phyloP scores from a whole-genome alignment of 805 yeast species.

The Zygoascus bituminiphila region DNA sequence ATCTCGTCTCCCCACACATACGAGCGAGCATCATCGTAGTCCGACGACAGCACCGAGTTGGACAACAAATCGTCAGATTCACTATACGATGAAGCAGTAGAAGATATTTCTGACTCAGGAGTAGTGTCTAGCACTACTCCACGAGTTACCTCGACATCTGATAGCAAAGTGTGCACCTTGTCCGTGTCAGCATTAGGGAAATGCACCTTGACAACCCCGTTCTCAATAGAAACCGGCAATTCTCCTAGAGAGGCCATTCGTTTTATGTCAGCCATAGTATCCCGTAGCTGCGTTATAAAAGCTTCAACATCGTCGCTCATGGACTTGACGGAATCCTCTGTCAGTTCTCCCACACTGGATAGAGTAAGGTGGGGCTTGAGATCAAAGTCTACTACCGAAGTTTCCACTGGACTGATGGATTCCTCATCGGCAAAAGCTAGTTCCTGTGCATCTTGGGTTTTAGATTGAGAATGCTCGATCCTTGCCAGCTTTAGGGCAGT shows the following conservation, averaged over 20 bases:
- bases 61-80: not conserved
- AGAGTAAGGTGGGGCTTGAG: conserved; percentile 34
- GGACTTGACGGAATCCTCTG: conserved; percentile 36
- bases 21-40: not conserved
- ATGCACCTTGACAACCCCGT: conserved; percentile 42
- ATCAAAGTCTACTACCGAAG: conserved; percentile 43
- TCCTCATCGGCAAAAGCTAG: not conserved
- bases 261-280: conserved; percentile 36
- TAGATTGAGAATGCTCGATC: too few species aligned
- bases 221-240: conserved; percentile 47
- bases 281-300: conserved; percentile 30
- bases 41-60: conserved; percentile 2
- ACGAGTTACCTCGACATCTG: conserved; percentile 50
- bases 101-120: not conserved
- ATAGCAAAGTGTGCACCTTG: conserved; percentile 47
- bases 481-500: too few species aligned
- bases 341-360: conserved; percentile 36
- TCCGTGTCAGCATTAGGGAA: conserved; percentile 63
- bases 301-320: conserved; percentile 31
- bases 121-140: conserved; percentile 39
- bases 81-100: not conserved
- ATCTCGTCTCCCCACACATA: not conserved
- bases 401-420: not conserved
- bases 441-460: not conserved
- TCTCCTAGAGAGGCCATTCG: conserved; percentile 51